Percentiles rank a stretch among this genome's conserved stretches.
Evolutionary conservation across 768 basidiomycete genomes (phyloP).

Genomic region (Vararia minispora): DNA sequence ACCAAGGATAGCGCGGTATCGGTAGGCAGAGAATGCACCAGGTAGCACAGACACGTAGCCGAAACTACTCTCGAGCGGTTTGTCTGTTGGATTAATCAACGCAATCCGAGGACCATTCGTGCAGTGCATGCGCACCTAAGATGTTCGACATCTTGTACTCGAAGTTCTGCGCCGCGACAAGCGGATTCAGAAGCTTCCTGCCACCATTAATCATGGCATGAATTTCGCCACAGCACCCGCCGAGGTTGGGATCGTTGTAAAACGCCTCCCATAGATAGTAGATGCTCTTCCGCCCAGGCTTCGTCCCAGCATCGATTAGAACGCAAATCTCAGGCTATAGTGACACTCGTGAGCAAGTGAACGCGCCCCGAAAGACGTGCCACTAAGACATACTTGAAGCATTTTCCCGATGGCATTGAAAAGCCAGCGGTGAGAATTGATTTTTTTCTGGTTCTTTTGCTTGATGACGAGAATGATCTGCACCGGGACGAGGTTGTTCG

Average conservation of each 20-base stretch:
- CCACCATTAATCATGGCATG: slow-evolving; percentile 96
- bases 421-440: slow-evolving; percentile 91
- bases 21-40: slow-evolving; percentile 94
- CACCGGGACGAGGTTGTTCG: slow-evolving; percentile 88
- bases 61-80: slow-evolving; percentile 90
- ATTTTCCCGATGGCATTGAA: slow-evolving; percentile 89
- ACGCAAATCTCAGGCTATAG: slow-evolving; percentile 82
- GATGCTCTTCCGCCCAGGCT: slow-evolving; percentile 92
- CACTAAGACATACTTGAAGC: slow-evolving; percentile 45
- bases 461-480: slow-evolving; percentile 88
- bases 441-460: slow-evolving; percentile 93
- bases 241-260: slow-evolving; percentile 67
- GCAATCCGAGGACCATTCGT: neutral
- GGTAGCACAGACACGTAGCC: slow-evolving; percentile 94
- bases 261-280: slow-evolving; percentile 94
- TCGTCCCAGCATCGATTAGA: slow-evolving; percentile 91
- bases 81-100: slow-evolving; percentile 38
- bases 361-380: slow-evolving; percentile 6
- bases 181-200: slow-evolving; percentile 81
- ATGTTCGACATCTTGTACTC: slow-evolving; percentile 99
- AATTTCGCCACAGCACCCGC: slow-evolving; percentile 90
- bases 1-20: slow-evolving; percentile 87
- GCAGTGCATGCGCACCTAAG: slow-evolving; percentile 38
- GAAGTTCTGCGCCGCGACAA: slow-evolving; percentile 93
- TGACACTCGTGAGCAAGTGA: slow-evolving; percentile 1